Conservation (phyloP, 2,329 filamentous ascomycete genomes). For the Diaporthe vaccinii region DNA sequence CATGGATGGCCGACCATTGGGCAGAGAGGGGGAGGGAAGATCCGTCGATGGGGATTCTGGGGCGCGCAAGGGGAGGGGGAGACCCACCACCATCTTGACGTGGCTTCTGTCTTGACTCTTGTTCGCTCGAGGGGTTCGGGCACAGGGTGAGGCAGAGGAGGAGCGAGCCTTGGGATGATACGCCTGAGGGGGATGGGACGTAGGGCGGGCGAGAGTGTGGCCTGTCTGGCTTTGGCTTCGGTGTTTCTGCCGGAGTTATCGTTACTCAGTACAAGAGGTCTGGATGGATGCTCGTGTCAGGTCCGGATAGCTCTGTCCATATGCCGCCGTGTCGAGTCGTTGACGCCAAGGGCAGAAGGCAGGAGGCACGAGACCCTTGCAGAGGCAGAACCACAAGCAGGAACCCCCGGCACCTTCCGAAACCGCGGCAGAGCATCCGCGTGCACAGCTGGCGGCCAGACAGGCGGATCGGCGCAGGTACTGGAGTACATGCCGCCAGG, state of each 20-base stretch:
- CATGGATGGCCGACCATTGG: conserved; percentile 36
- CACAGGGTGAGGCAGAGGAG: conserved; percentile 17
- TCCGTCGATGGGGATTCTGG: conserved; percentile 8
- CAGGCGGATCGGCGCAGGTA: neutral
- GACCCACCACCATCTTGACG: conserved; percentile 49
- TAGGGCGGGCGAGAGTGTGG: neutral
- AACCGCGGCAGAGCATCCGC: conserved; percentile 28
- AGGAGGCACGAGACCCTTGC: conserved; percentile 31
- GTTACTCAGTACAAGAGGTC: conserved; percentile 26
- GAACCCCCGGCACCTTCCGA: conserved; percentile 31
- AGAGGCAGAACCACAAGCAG: neutral
- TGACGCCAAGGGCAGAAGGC: conserved; percentile 3
- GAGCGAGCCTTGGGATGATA: conserved; percentile 22
- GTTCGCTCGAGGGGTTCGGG: conserved; percentile 1
- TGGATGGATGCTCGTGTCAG: conserved; percentile 22
- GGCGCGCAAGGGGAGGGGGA: conserved; percentile 12
- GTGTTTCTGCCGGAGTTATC: conserved; percentile 33
- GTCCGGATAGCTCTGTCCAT: conserved; percentile 10
- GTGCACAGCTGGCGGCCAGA: conserved; percentile 5
- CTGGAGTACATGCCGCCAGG: neutral
- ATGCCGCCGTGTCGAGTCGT: conserved; percentile 29
- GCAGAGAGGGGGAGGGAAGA: conserved; percentile 39
- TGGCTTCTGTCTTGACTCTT: conserved; percentile 22
- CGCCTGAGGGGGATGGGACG: neutral
- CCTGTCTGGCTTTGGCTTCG: conserved; percentile 3